These are phyloP conservation scores for Dendrobium huoshanense DNA, from an alignment of 106 monocot genomes.

Conservation along the genomic window DNA sequence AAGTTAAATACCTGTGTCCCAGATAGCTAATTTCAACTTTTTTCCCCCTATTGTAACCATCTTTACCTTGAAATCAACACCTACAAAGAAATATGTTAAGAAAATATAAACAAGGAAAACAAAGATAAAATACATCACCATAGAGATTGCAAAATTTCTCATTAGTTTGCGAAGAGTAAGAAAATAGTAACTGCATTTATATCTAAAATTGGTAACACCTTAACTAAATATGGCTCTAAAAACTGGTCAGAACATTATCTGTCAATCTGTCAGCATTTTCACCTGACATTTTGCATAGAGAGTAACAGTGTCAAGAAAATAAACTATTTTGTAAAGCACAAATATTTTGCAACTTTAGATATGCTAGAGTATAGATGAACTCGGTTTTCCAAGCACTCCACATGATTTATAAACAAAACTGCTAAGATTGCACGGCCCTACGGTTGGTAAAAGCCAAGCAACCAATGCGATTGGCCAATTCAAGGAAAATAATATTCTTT, in stretches of 20 bases:
- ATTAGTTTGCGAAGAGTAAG: background rate
- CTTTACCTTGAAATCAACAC: conserved; percentile 98
- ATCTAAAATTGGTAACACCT: background rate
- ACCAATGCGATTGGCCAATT: background rate
- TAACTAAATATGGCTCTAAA: background rate
- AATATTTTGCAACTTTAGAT: background rate
- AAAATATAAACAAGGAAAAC: background rate
- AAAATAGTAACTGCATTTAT: background rate
- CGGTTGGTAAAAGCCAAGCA: background rate
- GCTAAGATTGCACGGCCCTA: background rate
- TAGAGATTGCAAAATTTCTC: background rate
- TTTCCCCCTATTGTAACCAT: conserved; percentile 84
- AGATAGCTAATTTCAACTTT: conserved; percentile 94
- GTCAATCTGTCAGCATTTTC: background rate
- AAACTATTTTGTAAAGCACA: conserved; percentile 6
- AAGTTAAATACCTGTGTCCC: conserved; percentile 81
- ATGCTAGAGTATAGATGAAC: background rate
- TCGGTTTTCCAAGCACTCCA: background rate
- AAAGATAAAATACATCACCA: background rate
- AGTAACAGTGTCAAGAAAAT: background rate
- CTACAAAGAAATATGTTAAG: conserved; percentile 22
- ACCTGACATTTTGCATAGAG: background rate
- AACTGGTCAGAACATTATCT: background rate
- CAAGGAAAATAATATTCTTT: background rate
- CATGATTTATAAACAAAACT: background rate